These are phyloP conservation scores for Quercus cerris DNA, from an alignment of 306 rosid species.

Conservation along the genomic window DNA sequence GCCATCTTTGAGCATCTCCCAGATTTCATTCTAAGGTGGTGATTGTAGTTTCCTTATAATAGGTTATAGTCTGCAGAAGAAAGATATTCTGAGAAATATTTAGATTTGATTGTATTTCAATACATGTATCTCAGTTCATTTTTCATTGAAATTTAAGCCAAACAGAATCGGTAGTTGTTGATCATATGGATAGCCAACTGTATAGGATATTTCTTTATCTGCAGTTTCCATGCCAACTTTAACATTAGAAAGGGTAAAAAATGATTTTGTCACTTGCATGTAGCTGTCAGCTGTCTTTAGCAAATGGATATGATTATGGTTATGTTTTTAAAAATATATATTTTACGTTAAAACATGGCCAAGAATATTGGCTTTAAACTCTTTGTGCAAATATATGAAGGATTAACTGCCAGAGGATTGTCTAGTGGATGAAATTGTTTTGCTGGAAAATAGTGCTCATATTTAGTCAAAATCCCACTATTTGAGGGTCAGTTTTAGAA, in stretches of 20 bases:
- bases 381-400: not conserved
- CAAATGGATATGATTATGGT: no score
- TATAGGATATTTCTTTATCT: not conserved
- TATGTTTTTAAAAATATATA: no score
- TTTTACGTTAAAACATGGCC: no score
- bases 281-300: no score
- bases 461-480: no score
- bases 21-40: not conserved
- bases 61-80: not conserved
- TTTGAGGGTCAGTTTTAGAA: no score
- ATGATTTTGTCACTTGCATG: no score
- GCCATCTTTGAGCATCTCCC: not conserved
- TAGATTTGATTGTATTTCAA: not conserved
- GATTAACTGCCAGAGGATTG: not conserved
- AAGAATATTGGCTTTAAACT: no score
- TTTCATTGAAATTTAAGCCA: not conserved
- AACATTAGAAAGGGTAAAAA: not conserved
- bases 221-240: not conserved
- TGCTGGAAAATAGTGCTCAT: no score
- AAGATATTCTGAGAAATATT: not conserved
- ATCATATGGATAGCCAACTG: not conserved
- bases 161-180: not conserved
- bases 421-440: not conserved
- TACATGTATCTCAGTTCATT: not conserved
- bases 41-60: not conserved